phyloP scores from a whole-genome alignment of 257 asterid species.

The Orobanche coerulescens region DNA sequence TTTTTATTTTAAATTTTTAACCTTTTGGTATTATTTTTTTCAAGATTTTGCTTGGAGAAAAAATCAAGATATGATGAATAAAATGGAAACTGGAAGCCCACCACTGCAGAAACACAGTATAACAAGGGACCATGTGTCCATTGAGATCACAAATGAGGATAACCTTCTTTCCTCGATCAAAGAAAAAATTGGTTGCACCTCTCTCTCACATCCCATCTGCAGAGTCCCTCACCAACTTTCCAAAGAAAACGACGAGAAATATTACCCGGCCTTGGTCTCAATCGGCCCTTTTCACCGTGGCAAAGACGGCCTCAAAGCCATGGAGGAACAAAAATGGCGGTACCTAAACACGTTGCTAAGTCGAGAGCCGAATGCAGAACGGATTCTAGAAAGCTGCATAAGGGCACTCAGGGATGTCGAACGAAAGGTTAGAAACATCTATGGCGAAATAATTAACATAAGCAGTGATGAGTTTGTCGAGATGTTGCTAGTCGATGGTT shows the following conservation, averaged over 20 bases:
- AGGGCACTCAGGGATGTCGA: slow-evolving; percentile 28
- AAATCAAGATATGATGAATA: neutral
- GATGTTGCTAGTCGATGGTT: slow-evolving; percentile 40
- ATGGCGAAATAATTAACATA: slow-evolving; percentile 26
- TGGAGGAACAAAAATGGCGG: slow-evolving; percentile 40
- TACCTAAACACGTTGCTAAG: slow-evolving; percentile 33
- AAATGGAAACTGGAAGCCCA: slow-evolving; percentile 21
- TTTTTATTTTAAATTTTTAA: no score
- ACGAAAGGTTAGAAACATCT: slow-evolving; percentile 37
- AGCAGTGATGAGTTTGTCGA: slow-evolving; percentile 34
- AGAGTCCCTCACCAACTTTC: slow-evolving; percentile 26
- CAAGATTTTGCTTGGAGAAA: no score
- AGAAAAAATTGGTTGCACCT: slow-evolving; percentile 30
- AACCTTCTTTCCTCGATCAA: slow-evolving; percentile 37
- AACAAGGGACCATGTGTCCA: slow-evolving; percentile 23
- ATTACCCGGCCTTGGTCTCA: slow-evolving; percentile 34
- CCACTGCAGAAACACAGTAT: neutral
- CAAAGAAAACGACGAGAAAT: slow-evolving; percentile 23
- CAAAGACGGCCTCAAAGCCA: slow-evolving; percentile 12
- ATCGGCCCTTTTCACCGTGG: slow-evolving; percentile 53
- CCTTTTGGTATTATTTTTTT: no score
- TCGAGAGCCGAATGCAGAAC: slow-evolving; percentile 31
- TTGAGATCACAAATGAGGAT: slow-evolving; percentile 26
- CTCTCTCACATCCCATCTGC: slow-evolving; percentile 23
- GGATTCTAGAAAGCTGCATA: slow-evolving; percentile 32